These are phyloP conservation scores for Enteropsectra breve DNA, from an alignment of 371 early-diverging fungal species.

Conservation along the genomic window DNA sequence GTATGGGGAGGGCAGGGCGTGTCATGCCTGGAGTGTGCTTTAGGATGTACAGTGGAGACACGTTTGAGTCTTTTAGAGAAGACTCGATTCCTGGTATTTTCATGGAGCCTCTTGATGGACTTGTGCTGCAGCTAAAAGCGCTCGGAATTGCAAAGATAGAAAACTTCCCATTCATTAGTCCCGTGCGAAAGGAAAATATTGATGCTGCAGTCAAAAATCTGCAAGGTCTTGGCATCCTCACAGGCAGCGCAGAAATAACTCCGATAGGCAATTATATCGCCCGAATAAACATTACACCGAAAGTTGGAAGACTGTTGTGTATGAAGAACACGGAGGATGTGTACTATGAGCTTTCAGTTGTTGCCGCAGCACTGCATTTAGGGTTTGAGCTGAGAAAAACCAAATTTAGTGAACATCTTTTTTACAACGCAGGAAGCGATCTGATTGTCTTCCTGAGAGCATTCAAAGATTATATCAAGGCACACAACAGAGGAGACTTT, in stretches of 20 bases:
- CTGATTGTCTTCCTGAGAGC: conserved; percentile 28
- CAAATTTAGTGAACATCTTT: conserved; percentile 12
- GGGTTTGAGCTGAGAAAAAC: conserved; percentile 13
- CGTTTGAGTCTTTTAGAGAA: conserved; percentile 66
- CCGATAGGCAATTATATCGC: conserved; percentile 91
- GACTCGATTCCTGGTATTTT: conserved; percentile 81
- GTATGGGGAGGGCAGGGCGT: conserved; percentile 60
- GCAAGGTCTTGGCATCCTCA: conserved; percentile 84
- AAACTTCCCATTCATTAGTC: conserved; percentile 86
- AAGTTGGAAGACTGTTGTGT: conserved; percentile 73
- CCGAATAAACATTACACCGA: conserved; percentile 89
- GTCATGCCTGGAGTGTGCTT: conserved; percentile 57
- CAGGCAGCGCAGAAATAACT: conserved; percentile 76
- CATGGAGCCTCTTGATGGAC: conserved; percentile 78
- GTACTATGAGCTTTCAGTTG: conserved; percentile 13
- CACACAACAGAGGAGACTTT: conserved; percentile 16
- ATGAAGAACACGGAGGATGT: conserved; percentile 6
- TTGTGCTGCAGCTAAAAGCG: conserved; percentile 81
- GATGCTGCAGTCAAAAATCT: conserved; percentile 65
- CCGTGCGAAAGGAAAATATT: conserved; percentile 65
- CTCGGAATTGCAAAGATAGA: conserved; percentile 81
- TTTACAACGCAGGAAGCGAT: conserved; percentile 32
- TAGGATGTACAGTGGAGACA: conserved; percentile 60
- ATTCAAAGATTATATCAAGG: conserved; percentile 15
- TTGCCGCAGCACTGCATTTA: conserved; percentile 15